A percentile compares a stretch with the other conserved stretches of the same genome.
Conservation (phyloP, 345 rosid species). For the Lumnitzera littorea region DNA sequence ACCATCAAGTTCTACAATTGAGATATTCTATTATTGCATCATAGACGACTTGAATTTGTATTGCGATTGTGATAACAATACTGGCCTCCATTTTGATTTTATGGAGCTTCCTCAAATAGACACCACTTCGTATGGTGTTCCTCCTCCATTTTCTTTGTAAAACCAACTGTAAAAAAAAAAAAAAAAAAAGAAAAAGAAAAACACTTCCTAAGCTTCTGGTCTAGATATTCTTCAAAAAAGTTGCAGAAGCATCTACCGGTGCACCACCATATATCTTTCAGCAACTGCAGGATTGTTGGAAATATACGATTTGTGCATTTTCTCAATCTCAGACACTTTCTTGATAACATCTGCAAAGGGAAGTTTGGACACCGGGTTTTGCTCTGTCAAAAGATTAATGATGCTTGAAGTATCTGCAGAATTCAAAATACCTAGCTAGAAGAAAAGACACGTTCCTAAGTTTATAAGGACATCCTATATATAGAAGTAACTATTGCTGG, state of each 20-base stretch:
- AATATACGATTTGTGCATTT: constrained; percentile 40
- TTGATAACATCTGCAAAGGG: constrained; percentile 49
- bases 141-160: constrained; percentile 15
- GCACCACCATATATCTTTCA: constrained; percentile 70
- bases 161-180: constrained; percentile 52
- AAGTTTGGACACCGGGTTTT: constrained; percentile 47
- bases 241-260: constrained; percentile 69
- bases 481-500: too few species aligned
- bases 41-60: too few species aligned
- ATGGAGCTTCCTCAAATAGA: too few species aligned
- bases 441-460: too few species aligned
- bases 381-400: constrained; percentile 47
- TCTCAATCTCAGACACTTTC: constrained; percentile 40
- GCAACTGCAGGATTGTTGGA: constrained; percentile 48
- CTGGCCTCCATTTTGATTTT: too few species aligned
- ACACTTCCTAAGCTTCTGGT: constrained; percentile 31
- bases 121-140: constrained; percentile 70
- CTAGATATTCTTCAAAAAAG: constrained; percentile 56
- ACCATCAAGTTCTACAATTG: too few species aligned
- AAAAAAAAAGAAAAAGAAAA: constrained; percentile 60
- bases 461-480: too few species aligned
- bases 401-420: constrained; percentile 24
- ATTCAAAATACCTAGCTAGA: too few species aligned
- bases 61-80: too few species aligned
- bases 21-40: too few species aligned